phyloP scores from a whole-genome alignment of 2,329 filamentous ascomycete species.

The Moelleriella libera region DNA sequence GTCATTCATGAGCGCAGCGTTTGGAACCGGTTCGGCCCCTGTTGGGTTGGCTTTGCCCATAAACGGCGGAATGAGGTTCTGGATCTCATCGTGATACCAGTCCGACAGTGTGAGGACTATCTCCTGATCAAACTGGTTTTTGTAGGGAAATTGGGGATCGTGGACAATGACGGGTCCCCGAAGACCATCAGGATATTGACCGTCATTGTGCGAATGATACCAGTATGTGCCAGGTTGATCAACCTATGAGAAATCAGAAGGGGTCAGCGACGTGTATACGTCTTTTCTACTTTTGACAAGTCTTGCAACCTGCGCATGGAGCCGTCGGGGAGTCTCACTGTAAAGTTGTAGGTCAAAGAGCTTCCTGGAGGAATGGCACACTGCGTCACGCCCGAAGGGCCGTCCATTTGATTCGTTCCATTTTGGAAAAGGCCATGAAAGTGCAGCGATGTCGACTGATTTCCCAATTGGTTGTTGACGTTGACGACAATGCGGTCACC shows the following conservation, averaged over 20 bases:
- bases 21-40: slow-evolving; percentile 50
- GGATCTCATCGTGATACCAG: slow-evolving; percentile 52
- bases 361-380: slow-evolving; percentile 49
- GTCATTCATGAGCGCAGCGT: slow-evolving; percentile 60
- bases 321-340: slow-evolving; percentile 21
- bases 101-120: slow-evolving; percentile 51
- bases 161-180: slow-evolving; percentile 50
- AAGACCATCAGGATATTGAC: slow-evolving; percentile 58
- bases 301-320: not conserved
- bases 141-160: slow-evolving; percentile 45
- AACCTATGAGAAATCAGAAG: slow-evolving; percentile 21
- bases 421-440: slow-evolving; percentile 63
- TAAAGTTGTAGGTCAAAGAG: slow-evolving; percentile 59
- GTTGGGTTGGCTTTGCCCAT: slow-evolving; percentile 40
- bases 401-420: slow-evolving; percentile 57
- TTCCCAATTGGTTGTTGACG: slow-evolving; percentile 43
- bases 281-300: not conserved
- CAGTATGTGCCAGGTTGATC: slow-evolving; percentile 63
- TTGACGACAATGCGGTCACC: slow-evolving; percentile 49
- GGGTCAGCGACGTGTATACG: not conserved
- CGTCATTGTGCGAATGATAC: slow-evolving; percentile 59
- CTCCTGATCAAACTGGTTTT: slow-evolving; percentile 45
- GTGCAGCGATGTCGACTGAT: slow-evolving; percentile 48
- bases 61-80: slow-evolving; percentile 29
- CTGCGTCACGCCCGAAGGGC: slow-evolving; percentile 50